These are phyloP conservation scores for Mentha longifolia DNA, from an alignment of 257 asterid species.

Conservation along the genomic window DNA sequence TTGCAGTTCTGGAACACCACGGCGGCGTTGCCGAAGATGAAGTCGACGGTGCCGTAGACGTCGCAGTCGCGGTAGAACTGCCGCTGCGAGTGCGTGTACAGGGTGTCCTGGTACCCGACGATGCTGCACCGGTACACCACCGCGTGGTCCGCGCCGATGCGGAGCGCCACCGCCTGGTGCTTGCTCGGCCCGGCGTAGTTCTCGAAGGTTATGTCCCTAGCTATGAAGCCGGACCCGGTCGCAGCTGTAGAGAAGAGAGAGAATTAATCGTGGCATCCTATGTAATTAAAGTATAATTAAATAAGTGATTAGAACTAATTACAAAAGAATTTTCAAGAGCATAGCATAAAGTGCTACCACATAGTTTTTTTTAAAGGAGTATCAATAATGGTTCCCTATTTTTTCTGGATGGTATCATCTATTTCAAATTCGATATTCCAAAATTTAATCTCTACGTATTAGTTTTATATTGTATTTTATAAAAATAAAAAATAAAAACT, in stretches of 20 bases:
- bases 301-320: not conserved
- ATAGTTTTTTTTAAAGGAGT: too few species aligned
- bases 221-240: conserved; percentile 60
- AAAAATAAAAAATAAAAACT: too few species aligned
- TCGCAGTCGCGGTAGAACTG: conserved; percentile 61
- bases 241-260: conserved; percentile 44
- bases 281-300: conserved; percentile 24
- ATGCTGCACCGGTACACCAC: conserved; percentile 53
- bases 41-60: conserved; percentile 57
- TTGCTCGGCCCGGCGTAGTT: conserved; percentile 56
- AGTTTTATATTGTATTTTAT: too few species aligned
- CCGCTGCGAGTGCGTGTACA: conserved; percentile 45
- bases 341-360: conserved; percentile 2
- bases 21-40: conserved; percentile 64
- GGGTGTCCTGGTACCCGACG: conserved; percentile 56
- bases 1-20: conserved; percentile 52
- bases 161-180: conserved; percentile 67
- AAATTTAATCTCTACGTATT: too few species aligned
- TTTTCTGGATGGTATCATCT: too few species aligned
- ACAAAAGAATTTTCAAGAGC: not conserved
- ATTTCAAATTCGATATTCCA: too few species aligned
- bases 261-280: conserved; percentile 28
- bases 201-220: conserved; percentile 55
- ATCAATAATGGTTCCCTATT: too few species aligned
- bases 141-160: conserved; percentile 54